A percentile compares a stretch with the other conserved stretches of the same genome.
phyloP scores from a whole-genome alignment of 805 yeast species.

The Zygosaccharomyces pseudorouxii region DNA sequence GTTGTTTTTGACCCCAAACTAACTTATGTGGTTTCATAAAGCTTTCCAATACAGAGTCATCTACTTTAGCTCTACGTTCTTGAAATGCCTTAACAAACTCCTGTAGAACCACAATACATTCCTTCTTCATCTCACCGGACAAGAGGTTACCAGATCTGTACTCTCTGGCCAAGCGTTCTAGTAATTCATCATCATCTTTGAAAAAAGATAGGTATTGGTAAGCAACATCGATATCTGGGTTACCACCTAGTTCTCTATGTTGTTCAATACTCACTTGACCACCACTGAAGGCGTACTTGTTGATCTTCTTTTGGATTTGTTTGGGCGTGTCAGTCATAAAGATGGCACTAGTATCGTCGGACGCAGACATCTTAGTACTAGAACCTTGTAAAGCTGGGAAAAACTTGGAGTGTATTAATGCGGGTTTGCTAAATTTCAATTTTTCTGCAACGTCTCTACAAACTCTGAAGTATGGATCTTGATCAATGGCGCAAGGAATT shows the following conservation, averaged over 20 bases:
- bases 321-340: conserved; percentile 93
- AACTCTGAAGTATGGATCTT: conserved; percentile 96
- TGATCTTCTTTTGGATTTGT: conserved; percentile 88
- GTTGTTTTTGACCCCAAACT: conserved; percentile 66
- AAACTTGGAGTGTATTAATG: conserved; percentile 88
- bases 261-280: conserved; percentile 85
- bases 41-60: conserved; percentile 53
- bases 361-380: conserved; percentile 93
- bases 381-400: conserved; percentile 99
- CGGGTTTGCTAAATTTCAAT: conserved; percentile 83
- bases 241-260: conserved; percentile 85
- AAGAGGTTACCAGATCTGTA: conserved; percentile 78
- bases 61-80: conserved; percentile 62
- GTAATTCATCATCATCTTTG: conserved; percentile 78
- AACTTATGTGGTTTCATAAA: conserved; percentile 86
- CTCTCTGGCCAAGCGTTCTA: conserved; percentile 53
- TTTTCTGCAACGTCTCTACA: conserved; percentile 97
- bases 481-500: conserved; percentile 98
- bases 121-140: conserved; percentile 90
- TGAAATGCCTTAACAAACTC: conserved; percentile 79
- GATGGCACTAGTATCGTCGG: conserved; percentile 84
- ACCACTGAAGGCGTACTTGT: conserved; percentile 95
- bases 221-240: conserved; percentile 93
- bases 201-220: conserved; percentile 90
- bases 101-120: conserved; percentile 76